These are phyloP conservation scores for Voacanga thouarsii DNA, from an alignment of 257 asterid genomes.

Conservation along the genomic window DNA sequence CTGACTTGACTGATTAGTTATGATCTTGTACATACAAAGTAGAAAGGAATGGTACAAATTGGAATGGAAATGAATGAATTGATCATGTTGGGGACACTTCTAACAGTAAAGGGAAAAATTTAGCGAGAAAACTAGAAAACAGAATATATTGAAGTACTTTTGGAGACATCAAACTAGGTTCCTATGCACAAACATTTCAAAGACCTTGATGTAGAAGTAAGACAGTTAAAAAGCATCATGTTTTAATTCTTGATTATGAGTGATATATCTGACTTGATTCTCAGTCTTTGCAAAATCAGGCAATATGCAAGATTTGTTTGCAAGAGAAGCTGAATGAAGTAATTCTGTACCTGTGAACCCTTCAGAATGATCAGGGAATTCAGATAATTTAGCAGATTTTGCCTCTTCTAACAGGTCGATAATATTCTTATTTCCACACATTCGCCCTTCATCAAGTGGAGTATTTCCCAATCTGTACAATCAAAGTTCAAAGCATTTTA, in stretches of 20 bases:
- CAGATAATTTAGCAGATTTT: slow-evolving; percentile 43
- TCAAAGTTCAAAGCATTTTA: slow-evolving; percentile 19
- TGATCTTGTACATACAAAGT: no score
- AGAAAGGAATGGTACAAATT: no score
- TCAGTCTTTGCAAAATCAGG: no score
- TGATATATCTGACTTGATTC: neutral
- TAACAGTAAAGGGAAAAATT: neutral
- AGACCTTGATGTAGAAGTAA: neutral
- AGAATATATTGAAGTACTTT: no score
- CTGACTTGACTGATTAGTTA: neutral
- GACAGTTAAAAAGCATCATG: neutral
- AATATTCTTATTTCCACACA: slow-evolving; percentile 68
- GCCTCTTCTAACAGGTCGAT: slow-evolving; percentile 69
- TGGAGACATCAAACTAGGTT: neutral
- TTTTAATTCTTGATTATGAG: no score
- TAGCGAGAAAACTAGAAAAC: neutral
- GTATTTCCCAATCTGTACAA: slow-evolving; percentile 78
- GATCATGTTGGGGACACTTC: neutral
- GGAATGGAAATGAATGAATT: neutral
- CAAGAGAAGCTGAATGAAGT: neutral
- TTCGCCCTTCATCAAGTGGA: slow-evolving; percentile 73
- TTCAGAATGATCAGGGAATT: slow-evolving; percentile 35
- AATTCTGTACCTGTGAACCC: slow-evolving; percentile 45
- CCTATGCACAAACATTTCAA: neutral
- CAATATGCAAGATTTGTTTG: neutral